Percentiles rank a stretch among this genome's conserved stretches.
Conservation (phyloP, 2,329 filamentous ascomycete genomes). For the Akanthomyces muscarius region DNA sequence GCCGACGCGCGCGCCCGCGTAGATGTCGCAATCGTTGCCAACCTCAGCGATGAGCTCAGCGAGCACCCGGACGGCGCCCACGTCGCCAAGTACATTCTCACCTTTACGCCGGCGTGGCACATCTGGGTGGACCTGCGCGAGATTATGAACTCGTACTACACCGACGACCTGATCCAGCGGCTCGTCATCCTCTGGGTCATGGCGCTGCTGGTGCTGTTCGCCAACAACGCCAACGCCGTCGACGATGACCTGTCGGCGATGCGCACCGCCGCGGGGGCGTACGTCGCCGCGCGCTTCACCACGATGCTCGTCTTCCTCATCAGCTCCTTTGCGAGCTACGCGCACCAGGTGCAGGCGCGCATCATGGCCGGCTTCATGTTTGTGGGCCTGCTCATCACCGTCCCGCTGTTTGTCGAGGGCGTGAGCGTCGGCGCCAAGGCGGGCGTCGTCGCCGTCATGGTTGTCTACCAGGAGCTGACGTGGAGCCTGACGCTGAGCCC, state of each 20-base stretch:
- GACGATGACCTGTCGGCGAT: constrained; percentile 41
- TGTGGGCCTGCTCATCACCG: constrained; percentile 37
- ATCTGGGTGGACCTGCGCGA: constrained; percentile 48
- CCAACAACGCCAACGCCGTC: constrained; percentile 43
- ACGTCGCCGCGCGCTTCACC: constrained; percentile 41
- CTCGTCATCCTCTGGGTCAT: constrained; percentile 48
- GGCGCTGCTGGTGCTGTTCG: constrained; percentile 45
- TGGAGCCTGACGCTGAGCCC: constrained; percentile 44
- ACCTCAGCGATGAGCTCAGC: constrained; percentile 45
- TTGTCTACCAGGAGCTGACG: constrained; percentile 38
- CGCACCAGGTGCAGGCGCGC: constrained; percentile 43
- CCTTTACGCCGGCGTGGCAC: constrained; percentile 46
- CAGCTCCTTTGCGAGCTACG: constrained; percentile 43
- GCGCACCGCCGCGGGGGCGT: constrained; percentile 43
- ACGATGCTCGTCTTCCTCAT: constrained; percentile 37
- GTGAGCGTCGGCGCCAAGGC: constrained; percentile 39
- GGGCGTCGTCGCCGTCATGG: constrained; percentile 38
- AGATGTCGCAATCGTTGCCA: constrained; percentile 47
- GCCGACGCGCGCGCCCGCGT: background rate
- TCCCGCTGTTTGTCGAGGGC: constrained; percentile 41
- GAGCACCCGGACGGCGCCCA: constrained; percentile 41
- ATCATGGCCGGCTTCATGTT: constrained; percentile 40
- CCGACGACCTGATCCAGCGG: constrained; percentile 45
- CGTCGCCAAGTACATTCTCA: constrained; percentile 45
- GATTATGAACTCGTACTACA: constrained; percentile 51